These are phyloP conservation scores for Pseudonectria buxi DNA, from an alignment of 2,329 filamentous ascomycete genomes.

Conservation along the genomic window DNA sequence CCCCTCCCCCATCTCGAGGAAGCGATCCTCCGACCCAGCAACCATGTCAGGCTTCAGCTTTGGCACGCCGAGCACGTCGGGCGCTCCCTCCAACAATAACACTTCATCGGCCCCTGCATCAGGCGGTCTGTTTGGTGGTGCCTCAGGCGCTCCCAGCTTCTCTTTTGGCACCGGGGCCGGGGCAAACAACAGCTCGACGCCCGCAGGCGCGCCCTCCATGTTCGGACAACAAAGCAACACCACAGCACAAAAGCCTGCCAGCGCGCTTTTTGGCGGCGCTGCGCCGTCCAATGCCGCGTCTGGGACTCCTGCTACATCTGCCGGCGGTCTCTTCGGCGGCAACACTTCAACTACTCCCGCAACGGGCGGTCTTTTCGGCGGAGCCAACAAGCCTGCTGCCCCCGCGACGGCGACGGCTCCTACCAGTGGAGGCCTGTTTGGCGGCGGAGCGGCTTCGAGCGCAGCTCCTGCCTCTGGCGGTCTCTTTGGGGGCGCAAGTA, in stretches of 20 bases:
- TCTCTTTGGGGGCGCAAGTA: constrained; percentile 18
- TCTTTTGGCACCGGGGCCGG: constrained; percentile 34
- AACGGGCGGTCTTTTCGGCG: constrained; percentile 20
- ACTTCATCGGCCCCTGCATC: constrained; percentile 25
- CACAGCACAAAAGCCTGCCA: constrained; percentile 22
- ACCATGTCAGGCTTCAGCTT: constrained; percentile 36
- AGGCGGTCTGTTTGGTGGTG: constrained; percentile 33
- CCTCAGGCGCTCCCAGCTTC: constrained; percentile 29
- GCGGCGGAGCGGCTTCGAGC: constrained; percentile 18
- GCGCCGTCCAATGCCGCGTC: constrained; percentile 14
- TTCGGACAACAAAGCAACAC: constrained; percentile 27
- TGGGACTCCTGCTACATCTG: constrained; percentile 12
- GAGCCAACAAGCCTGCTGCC: constrained; percentile 19
- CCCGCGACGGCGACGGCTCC: constrained; percentile 17
- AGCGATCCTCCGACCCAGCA: constrained; percentile 9
- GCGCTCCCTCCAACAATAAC: constrained; percentile 25
- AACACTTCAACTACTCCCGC: constrained; percentile 18
- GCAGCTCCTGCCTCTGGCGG: constrained; percentile 19
- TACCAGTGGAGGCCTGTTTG: constrained; percentile 25
- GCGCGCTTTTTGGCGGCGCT: constrained; percentile 16
- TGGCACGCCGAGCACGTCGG: constrained; percentile 27
- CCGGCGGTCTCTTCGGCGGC: constrained; percentile 10
- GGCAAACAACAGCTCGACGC: constrained; percentile 21
- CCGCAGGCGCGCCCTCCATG: constrained; percentile 22
- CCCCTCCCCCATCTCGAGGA: constrained; percentile 11